phyloP scores from a whole-genome alignment of 306 rosid species.

The Arachis stenosperma region DNA sequence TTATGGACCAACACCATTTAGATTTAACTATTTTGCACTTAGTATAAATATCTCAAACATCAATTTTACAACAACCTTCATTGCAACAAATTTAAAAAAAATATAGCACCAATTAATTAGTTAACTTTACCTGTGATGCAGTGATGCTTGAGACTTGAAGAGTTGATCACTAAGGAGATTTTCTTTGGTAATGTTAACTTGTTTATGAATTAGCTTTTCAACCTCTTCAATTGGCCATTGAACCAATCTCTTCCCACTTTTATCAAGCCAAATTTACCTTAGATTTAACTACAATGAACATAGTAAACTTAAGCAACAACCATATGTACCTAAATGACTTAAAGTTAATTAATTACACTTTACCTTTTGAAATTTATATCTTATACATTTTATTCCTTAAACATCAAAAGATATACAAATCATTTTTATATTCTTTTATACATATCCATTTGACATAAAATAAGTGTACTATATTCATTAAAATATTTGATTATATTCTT shows the following conservation, averaged over 20 bases:
- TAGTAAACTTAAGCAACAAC: slow-evolving; percentile 3
- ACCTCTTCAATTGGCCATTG: slow-evolving; percentile 70
- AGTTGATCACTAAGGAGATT: slow-evolving; percentile 41
- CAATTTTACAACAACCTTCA: slow-evolving; percentile 65
- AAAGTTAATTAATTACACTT: no score
- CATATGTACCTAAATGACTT: neutral
- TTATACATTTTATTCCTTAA: neutral
- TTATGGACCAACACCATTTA: slow-evolving; percentile 51
- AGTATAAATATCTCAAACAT: slow-evolving; percentile 47
- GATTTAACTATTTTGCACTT: slow-evolving; percentile 46
- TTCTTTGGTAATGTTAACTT: slow-evolving; percentile 37
- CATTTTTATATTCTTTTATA: no score
- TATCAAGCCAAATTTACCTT: slow-evolving; percentile 56
- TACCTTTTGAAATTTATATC: no score
- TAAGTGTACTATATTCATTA: no score
- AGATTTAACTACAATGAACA: slow-evolving; percentile 47
- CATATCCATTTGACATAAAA: no score
- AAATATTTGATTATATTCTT: no score
- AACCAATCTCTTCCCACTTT: slow-evolving; percentile 54
- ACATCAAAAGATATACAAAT: no score
- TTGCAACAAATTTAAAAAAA: neutral
- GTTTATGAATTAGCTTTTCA: slow-evolving; percentile 44
- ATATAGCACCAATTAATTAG: neutral
- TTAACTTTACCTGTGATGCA: slow-evolving; percentile 60
- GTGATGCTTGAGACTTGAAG: slow-evolving; percentile 58